Conservation (phyloP, 176 grass and related monocot species). For the Alopecurus myosuroides region DNA sequence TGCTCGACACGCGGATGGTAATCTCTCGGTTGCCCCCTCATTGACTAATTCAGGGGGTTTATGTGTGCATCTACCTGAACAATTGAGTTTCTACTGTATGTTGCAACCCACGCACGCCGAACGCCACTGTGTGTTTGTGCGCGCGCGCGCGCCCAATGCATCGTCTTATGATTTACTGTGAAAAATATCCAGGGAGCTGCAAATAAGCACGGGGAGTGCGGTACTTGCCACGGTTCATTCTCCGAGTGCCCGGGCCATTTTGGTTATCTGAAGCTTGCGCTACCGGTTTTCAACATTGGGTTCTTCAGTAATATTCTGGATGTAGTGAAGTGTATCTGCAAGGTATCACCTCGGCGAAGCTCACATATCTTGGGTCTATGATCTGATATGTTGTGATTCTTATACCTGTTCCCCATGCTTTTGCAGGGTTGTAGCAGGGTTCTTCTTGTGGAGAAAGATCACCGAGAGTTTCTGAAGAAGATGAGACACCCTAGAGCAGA, state of each 20-base stretch:
- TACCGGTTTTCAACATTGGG: constrained; percentile 92
- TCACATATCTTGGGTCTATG: neutral
- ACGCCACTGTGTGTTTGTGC: neutral
- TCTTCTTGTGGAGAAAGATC: constrained; percentile 66
- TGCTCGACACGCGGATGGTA: constrained; percentile 81
- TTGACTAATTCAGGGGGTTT: too few species aligned
- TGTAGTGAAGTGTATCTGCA: constrained; percentile 94
- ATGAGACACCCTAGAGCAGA: constrained; percentile 85
- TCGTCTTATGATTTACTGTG: neutral
- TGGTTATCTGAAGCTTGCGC: constrained; percentile 77
- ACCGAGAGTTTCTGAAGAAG: constrained; percentile 71
- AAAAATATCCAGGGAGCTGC: constrained; percentile 63
- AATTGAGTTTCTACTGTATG: neutral
- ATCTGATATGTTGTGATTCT: neutral
- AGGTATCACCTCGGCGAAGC: constrained; percentile 42
- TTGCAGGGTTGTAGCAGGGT: constrained; percentile 74
- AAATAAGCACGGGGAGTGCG: constrained; percentile 50
- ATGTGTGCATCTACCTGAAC: neutral
- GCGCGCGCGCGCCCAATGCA: too few species aligned
- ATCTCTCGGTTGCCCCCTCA: neutral
- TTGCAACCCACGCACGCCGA: neutral
- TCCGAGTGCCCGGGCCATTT: constrained; percentile 82
- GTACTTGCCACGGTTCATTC: constrained; percentile 76
- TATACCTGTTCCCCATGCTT: constrained; percentile 10
- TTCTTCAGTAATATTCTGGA: constrained; percentile 77